These are phyloP conservation scores for Delphinella strobiligena DNA, from an alignment of 2,329 filamentous ascomycete species.

Conservation along the genomic window DNA sequence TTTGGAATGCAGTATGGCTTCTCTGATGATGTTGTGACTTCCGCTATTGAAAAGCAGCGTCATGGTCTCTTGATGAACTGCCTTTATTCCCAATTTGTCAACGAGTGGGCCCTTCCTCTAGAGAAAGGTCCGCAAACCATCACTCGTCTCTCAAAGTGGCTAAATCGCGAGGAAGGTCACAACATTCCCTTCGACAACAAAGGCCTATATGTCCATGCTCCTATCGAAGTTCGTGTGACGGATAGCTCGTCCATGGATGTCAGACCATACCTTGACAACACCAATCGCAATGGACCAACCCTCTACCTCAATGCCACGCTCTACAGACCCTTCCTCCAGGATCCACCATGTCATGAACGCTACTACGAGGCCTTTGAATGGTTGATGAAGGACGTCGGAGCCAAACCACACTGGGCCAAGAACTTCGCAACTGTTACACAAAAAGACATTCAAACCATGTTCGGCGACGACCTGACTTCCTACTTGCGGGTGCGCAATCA, in stretches of 20 bases:
- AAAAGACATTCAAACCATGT: slow-evolving; percentile 49
- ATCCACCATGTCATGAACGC: slow-evolving; percentile 61
- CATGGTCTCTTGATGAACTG: slow-evolving; percentile 90
- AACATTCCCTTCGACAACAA: slow-evolving; percentile 71
- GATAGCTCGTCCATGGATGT: slow-evolving; percentile 44
- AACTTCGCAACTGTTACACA: slow-evolving; percentile 58
- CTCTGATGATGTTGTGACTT: slow-evolving; percentile 51
- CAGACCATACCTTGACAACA: slow-evolving; percentile 62
- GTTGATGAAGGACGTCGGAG: slow-evolving; percentile 76
- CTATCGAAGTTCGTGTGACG: slow-evolving; percentile 78
- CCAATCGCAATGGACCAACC: slow-evolving; percentile 54
- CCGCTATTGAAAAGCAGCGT: slow-evolving; percentile 69
- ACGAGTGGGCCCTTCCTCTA: slow-evolving; percentile 92
- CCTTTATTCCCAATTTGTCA: slow-evolving; percentile 95
- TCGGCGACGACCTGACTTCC: slow-evolving; percentile 52
- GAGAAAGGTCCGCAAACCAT: slow-evolving; percentile 79
- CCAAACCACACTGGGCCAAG: slow-evolving; percentile 84
- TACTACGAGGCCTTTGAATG: slow-evolving; percentile 89
- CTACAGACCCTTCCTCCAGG: slow-evolving; percentile 67
- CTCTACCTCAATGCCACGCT: slow-evolving; percentile 85
- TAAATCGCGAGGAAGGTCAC: slow-evolving; percentile 58
- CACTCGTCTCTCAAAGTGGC: slow-evolving; percentile 70
- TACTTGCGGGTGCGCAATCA: slow-evolving; percentile 59
- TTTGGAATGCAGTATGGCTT: slow-evolving; percentile 98
- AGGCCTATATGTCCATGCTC: slow-evolving; percentile 75